phyloP scores from a whole-genome alignment of 2,329 filamentous ascomycete genomes.

The Aspergillaceae sp. region DNA sequence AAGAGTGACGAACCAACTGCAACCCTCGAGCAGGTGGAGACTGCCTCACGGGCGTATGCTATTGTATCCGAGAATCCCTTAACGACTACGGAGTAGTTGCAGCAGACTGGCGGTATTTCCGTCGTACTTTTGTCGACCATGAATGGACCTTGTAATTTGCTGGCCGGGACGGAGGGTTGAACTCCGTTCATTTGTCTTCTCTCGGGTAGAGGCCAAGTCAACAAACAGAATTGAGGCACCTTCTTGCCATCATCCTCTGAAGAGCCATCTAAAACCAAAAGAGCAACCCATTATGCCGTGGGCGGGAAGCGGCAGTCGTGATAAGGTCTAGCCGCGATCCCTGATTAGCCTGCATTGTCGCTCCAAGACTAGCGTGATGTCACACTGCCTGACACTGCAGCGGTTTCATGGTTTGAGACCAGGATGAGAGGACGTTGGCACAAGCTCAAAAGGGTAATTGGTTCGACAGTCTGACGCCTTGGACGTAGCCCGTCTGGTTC shows the following conservation, averaged over 20 bases:
- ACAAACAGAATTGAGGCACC: too few species aligned
- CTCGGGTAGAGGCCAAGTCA: too few species aligned
- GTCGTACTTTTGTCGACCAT: neutral
- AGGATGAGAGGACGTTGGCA: neutral
- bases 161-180: too few species aligned
- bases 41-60: neutral
- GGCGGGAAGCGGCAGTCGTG: too few species aligned
- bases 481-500: neutral
- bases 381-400: neutral
- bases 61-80: neutral
- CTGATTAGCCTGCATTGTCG: too few species aligned
- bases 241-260: too few species aligned
- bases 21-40: neutral
- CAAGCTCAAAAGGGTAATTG: neutral
- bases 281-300: too few species aligned
- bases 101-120: neutral
- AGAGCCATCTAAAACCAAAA: too few species aligned
- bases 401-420: conserved; percentile 1
- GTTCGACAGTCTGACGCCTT: neutral
- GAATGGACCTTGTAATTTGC: neutral
- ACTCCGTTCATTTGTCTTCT: too few species aligned
- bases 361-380: neutral
- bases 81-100: neutral
- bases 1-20: neutral
- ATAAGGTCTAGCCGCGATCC: too few species aligned